Base-by-base conservation (phyloP, 768 basidiomycete genomes). In the Leccinum olivaceopallidum region DNA sequence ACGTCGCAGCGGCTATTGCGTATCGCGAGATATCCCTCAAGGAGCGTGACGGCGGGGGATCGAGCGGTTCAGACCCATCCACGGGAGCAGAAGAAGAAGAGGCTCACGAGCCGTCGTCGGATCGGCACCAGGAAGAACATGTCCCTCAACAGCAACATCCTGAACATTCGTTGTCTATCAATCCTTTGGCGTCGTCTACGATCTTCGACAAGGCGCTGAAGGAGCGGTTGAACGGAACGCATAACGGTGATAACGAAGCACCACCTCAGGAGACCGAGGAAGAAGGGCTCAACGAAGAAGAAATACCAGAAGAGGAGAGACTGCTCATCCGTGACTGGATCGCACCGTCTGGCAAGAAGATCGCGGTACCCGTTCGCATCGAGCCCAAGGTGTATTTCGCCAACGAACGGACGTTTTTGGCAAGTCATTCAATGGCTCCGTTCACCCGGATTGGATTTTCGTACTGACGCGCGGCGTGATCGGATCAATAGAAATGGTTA, bases 301-400 rank as follows among this genome's bases (percentile, higher is more conserved):
- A 70, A 24, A 70, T 73, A 57, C 70, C 69, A 12, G 73, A 69
- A 59, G 80, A 84, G 22, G 85, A 88, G 63, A 81, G 85, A 61
- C 71, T 88, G 16, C 70, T 90, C 52, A 83, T 81, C 56, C 80
- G 88, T 58, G 83, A 85, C 60, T 92, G 89, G 87, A 78, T 72
- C 26, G 96, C 95, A 1, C 90, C 92, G 0, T 76, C 81, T 47
- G 95, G 95, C 12, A 98, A 98, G 79, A 82, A 83, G 64, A 95
- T 99, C 59, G 85, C 94, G 0, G 86, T 98, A 3, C 95, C 96
- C 26, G 90, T 99, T n/a, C 85, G 97, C 57, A 85, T 99, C 52
- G 97, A 99, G 74, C 97, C 97, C 30, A 99, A 99, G 77, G 95
- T 97, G 4, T 96, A 95, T 71, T 99, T 98, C 72, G 97, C 97